A percentile compares a stretch with the other conserved stretches of the same genome.
These are phyloP conservation scores for Sutorius eximius DNA, from an alignment of 1,284 basidiomycete species.

Conservation along the genomic window DNA sequence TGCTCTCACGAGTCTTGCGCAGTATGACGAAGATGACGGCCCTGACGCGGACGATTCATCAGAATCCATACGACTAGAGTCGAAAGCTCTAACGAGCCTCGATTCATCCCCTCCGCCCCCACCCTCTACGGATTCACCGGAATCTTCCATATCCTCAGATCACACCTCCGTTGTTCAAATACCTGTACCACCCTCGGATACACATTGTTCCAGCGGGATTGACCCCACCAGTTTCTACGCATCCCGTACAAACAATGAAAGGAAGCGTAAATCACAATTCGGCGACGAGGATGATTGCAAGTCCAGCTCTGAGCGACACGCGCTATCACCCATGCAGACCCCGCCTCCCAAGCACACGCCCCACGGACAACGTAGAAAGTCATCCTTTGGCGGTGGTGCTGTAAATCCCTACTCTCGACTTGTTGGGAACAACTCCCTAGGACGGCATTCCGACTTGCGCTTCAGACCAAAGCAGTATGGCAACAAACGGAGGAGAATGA, in stretches of 20 bases:
- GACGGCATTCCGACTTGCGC: constrained; percentile 24
- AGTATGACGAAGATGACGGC: constrained; percentile 57
- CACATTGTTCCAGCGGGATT: constrained; percentile 34
- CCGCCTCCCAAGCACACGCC: constrained; percentile 25
- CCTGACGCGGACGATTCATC: constrained; percentile 36
- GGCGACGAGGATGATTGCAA: constrained; percentile 30
- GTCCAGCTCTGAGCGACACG: constrained; percentile 25
- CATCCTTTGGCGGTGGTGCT: constrained; percentile 35
- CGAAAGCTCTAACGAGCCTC: constrained; percentile 28
- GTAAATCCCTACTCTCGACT: constrained; percentile 39
- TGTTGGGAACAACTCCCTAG: constrained; percentile 37
- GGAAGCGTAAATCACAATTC: constrained; percentile 44
- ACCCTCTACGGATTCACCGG: constrained; percentile 30
- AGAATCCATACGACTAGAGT: constrained; percentile 23
- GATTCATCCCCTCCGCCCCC: constrained; percentile 28
- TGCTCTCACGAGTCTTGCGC: constrained; percentile 50
- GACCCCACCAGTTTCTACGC: constrained; percentile 51
- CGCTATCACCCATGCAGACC: constrained; percentile 29
- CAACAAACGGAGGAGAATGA: constrained; percentile 31
- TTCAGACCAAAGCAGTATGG: constrained; percentile 30
- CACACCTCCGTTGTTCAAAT: constrained; percentile 20
- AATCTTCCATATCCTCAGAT: constrained; percentile 24
- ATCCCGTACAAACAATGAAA: constrained; percentile 28
- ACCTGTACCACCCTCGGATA: constrained; percentile 26
- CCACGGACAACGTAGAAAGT: constrained; percentile 29